These are phyloP conservation scores for Podospora didyma DNA, from an alignment of 495 filamentous ascomycete genomes.

Conservation along the genomic window DNA sequence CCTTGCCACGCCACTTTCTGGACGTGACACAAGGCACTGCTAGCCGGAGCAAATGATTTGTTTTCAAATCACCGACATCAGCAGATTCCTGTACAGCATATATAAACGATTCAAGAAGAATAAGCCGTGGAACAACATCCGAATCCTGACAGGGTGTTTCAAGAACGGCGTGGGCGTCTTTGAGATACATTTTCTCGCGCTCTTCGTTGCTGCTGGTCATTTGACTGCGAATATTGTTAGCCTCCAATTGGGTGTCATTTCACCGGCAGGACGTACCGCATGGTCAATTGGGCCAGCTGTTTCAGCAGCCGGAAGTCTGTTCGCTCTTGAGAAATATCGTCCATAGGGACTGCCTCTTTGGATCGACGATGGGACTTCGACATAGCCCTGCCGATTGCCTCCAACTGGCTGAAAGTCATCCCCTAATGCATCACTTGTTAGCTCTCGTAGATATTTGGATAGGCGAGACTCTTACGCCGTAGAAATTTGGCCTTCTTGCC, in stretches of 20 bases:
- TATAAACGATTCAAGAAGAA: constrained; percentile 19
- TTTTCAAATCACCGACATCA: constrained; percentile 10
- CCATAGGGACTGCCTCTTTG: constrained; percentile 3
- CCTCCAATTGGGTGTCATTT: neutral
- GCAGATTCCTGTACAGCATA: constrained; percentile 9
- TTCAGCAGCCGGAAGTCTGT: constrained; percentile 23
- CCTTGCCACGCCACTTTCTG: constrained; percentile 11
- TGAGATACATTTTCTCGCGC: constrained; percentile 32
- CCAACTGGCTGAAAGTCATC: constrained; percentile 27
- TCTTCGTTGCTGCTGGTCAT: constrained; percentile 31
- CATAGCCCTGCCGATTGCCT: constrained; percentile 18
- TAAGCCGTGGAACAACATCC: constrained; percentile 14
- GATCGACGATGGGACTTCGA: constrained; percentile 10
- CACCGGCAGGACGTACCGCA: constrained; percentile 22
- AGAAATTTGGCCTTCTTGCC: constrained; percentile 45
- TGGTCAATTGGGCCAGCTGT: constrained; percentile 24
- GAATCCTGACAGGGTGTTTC: constrained; percentile 19
- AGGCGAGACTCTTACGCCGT: constrained; percentile 32
- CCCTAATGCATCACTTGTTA: constrained; percentile 14
- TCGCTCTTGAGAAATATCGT: constrained; percentile 5
- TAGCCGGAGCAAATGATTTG: constrained; percentile 7
- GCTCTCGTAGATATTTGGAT: neutral
- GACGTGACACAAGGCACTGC: constrained; percentile 5
- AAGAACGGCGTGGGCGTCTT: constrained; percentile 20
- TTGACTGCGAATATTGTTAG: constrained; percentile 25